Conservation (phyloP, 1,284 basidiomycete species). For the Fomitopsis pinicola region DNA sequence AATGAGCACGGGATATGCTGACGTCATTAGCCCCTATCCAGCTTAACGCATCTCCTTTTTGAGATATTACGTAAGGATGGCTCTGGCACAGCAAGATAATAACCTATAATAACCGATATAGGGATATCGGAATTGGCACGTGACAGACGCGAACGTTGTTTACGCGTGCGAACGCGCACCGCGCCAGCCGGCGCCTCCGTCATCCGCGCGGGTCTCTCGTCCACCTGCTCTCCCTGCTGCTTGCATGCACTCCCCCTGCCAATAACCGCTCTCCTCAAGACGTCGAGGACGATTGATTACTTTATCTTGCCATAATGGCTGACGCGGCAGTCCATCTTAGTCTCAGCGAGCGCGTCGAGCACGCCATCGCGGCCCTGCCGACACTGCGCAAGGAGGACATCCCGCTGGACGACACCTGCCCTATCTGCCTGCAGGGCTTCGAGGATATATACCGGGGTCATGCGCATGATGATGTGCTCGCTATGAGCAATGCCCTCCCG, state of each 20-base stretch:
- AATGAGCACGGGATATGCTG: no score
- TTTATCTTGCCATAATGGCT: not conserved
- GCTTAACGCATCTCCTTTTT: no score
- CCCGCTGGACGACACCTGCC: constrained; percentile 49
- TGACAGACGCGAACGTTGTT: constrained; percentile 30
- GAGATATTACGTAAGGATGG: no score
- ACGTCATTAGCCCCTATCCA: no score
- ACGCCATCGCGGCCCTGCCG: constrained; percentile 39
- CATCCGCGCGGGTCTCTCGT: not conserved
- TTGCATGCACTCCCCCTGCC: not conserved
- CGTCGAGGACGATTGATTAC: not conserved
- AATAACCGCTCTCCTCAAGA: not conserved
- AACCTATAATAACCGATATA: no score
- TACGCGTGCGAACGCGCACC: constrained; percentile 20
- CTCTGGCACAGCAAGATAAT: no score
- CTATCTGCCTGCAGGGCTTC: constrained; percentile 59
- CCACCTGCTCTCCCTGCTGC: not conserved
- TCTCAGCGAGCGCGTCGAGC: constrained; percentile 20
- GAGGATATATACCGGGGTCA: constrained; percentile 35
- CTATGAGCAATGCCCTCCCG: constrained; percentile 5
- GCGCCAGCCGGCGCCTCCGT: not conserved
- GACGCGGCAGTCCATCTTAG: constrained; percentile 12
- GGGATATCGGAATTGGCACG: no score
- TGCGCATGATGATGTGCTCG: constrained; percentile 15
- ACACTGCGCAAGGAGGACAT: constrained; percentile 38